phyloP scores from a whole-genome alignment of 169 alveolate genomes.

The Plasmodium relictum region DNA sequence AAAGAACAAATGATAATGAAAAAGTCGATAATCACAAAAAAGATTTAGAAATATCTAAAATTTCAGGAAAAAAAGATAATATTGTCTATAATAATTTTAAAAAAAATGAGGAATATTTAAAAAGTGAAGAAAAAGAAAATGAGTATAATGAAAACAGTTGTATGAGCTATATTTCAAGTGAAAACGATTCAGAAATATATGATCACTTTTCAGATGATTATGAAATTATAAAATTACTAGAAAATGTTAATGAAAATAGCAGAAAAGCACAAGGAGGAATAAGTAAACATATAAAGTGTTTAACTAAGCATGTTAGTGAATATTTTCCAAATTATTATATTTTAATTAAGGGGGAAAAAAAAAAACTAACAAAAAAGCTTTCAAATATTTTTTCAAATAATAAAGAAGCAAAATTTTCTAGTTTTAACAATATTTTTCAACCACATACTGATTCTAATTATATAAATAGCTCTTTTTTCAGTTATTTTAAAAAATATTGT shows the following conservation, averaged over 20 bases:
- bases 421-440: neutral
- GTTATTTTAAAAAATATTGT: constrained; percentile 67
- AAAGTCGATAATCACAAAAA: neutral
- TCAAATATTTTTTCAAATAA: constrained; percentile 41
- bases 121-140: constrained; percentile 8
- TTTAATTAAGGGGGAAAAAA: constrained; percentile 34
- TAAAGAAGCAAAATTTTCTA: neutral
- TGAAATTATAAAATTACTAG: constrained; percentile 68
- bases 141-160: neutral
- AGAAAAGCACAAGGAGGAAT: constrained; percentile 55
- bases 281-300: constrained; percentile 62
- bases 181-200: constrained; percentile 47
- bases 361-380: constrained; percentile 41
- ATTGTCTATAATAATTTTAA: too few relatives aligned
- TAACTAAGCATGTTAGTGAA: constrained; percentile 75
- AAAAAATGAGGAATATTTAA: neutral
- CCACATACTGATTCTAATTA: constrained; percentile 18
- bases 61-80: neutral
- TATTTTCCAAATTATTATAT: constrained; percentile 70
- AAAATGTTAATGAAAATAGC: constrained; percentile 32
- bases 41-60: neutral
- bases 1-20: neutral
- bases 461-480: constrained; percentile 29
- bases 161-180: constrained; percentile 35
- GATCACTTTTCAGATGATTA: constrained; percentile 75